Base-by-base conservation (phyloP, 2,329 filamentous ascomycete species). In the Microascus cirrosus region DNA sequence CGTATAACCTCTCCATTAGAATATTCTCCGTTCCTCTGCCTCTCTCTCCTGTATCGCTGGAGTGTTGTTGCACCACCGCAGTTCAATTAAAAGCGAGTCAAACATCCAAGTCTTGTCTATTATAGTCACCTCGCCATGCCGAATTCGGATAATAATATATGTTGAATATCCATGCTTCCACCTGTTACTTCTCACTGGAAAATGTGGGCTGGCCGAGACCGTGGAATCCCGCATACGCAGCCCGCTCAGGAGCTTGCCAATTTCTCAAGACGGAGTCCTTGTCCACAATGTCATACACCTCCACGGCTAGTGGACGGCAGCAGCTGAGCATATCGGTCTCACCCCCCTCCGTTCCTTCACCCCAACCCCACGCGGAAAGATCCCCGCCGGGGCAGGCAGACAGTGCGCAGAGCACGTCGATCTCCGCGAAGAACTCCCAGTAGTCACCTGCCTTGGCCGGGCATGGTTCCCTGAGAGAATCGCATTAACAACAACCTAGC, bases 311-410 rank as follows among this genome's bases (percentile, higher is more conserved):
- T 1, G 88, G 87, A 8, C 89, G 80, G 70, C 87, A 90, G 61
- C 83, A 87, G 59, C 82, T 81, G 63, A 80, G 69, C 80, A 89
- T 90, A 57, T 84, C 84, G 65, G 84, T 79, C 62, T 83, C 81
- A 69, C 82, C 85, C 2, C 10, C 22, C 20, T 50, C 45, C 53
- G 79, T 80, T 51, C 78, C 51, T 13, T 53, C 82, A 13, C 86
- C 85, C 77, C 90, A 94, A 0, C 87, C 89, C 88, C 89, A 93
- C n/a, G 82, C 76, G 1, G 86, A 90, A 54, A 94, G 72, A 67
- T 94, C 90, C 0, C 90, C 90, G 1, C 89, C 89, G 0, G 89
- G 89, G 66, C 89, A 94, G 0, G 89, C 65, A 79, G 78, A 82
- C 62, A 82, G 55, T 0, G 77, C 79, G 71, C 81, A 79, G 39